Base-by-base conservation (phyloP, 208 protist species). In the Leishmania amazonensis region DNA sequence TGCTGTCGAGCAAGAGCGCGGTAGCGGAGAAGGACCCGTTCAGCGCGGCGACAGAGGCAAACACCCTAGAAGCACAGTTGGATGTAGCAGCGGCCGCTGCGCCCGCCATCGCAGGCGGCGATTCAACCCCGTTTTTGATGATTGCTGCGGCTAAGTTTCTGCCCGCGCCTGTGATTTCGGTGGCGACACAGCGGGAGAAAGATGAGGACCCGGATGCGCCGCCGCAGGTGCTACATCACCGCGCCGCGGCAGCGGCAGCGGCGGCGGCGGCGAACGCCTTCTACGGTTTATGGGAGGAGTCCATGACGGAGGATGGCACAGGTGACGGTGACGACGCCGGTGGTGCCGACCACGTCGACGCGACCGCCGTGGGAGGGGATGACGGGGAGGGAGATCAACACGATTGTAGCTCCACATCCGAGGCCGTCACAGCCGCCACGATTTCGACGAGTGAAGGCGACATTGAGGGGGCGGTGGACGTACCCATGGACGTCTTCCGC, bases 401-500 rank as follows among this genome's bases (percentile, higher is more conserved):
- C 17, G 24, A 6, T 62, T 51, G 51, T n/a, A 40, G 73, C 15
- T 31, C 51, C 31, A 40, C 35, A 13, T 58, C 73, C 19, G 73
- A 76, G 73, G 47, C 75, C 6, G 38, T 28, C 21, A 68, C 75
- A 5, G 31, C 38, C 35, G 11, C 57, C 40, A 78, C 75, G 24
- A 68, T 40, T 13, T 64, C 24, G 28, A 28, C 49, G 53, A 81
- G 71, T 67, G 64, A 76, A 38, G 51, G 60, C 13, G 75, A 81
- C 53, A 68, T 79, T 0, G 81, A 81, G 9, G 76, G 42, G 31
- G n/a, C 24, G 35, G 54, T 76, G 35, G 81, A 85, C 51, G 76
- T 78, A 6, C 81, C 81, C 49, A 85, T 85, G 68, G 76, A 85
- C 72, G 68, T 78, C 15, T 81, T 85, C 60, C 74, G 74, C 45